These are phyloP conservation scores for Tilletia horrida DNA, from an alignment of 1,284 basidiomycete species.

Conservation along the genomic window DNA sequence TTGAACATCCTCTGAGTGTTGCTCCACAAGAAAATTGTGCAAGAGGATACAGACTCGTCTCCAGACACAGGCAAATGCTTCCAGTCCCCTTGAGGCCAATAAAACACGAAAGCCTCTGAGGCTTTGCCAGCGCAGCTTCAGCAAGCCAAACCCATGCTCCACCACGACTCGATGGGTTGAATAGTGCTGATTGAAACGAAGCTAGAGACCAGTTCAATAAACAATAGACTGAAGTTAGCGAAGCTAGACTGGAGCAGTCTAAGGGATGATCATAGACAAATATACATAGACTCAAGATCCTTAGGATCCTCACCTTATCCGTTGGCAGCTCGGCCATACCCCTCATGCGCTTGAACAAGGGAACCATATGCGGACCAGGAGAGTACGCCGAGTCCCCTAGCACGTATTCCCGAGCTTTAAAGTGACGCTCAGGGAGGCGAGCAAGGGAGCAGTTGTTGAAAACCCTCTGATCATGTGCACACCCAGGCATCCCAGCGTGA, in stretches of 20 bases:
- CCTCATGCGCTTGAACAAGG: background rate
- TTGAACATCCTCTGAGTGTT: background rate
- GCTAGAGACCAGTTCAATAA: background rate
- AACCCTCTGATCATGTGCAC: background rate
- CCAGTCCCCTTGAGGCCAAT: too few species aligned
- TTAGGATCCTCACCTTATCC: slow-evolving; percentile 1
- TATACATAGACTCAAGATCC: too few species aligned
- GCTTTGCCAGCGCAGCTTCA: slow-evolving; percentile 7
- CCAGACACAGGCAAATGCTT: background rate
- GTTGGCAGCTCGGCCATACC: background rate
- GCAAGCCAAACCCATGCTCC: slow-evolving; percentile 5
- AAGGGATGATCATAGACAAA: too few species aligned
- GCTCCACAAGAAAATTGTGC: background rate
- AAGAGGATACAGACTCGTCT: background rate
- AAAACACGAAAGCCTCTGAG: background rate
- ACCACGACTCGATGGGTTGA: background rate
- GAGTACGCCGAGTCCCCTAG: background rate
- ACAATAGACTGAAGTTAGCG: too few species aligned
- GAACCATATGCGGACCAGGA: background rate
- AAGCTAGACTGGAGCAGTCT: too few species aligned
- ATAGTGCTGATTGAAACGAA: slow-evolving; percentile 1
- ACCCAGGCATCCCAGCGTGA: background rate
- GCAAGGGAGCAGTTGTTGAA: background rate
- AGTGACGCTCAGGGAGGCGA: background rate
- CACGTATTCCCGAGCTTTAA: background rate